Evolutionary conservation across 352 stramenopile genomes (phyloP).

Genomic region (Pythium biforme): DNA sequence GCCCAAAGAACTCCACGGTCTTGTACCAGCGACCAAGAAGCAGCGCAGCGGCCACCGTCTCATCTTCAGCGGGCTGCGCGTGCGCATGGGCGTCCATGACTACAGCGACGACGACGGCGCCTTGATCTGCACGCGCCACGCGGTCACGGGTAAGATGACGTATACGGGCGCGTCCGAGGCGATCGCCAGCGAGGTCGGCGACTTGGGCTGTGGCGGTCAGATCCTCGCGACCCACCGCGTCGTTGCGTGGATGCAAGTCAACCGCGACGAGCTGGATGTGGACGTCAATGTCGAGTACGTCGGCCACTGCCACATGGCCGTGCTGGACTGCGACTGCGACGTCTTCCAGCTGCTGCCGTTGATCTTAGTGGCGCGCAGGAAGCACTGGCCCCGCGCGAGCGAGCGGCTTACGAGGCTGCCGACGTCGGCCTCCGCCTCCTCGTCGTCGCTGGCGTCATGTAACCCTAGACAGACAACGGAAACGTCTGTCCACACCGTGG

Average conservation of each 20-base stretch:
- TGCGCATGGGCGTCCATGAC: conserved; percentile 80
- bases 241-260: conserved; percentile 13
- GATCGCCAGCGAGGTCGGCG: conserved; percentile 24
- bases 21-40: conserved; percentile 51
- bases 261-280: conserved; percentile 4
- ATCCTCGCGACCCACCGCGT: conserved; percentile 29
- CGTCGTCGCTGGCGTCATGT: too few relatives aligned
- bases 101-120: conserved; percentile 16
- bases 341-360: conserved; percentile 10
- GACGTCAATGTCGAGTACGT: conserved; percentile 6
- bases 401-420: not conserved
- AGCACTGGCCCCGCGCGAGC: not conserved
- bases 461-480: too few relatives aligned
- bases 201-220: conserved; percentile 28
- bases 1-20: conserved; percentile 47
- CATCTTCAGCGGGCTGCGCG: conserved; percentile 62
- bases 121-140: conserved; percentile 12
- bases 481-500: too few relatives aligned
- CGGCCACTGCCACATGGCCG: not conserved
- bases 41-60: conserved; percentile 34
- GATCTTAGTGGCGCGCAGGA: conserved; percentile 1
- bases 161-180: conserved; percentile 24
- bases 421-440: not conserved
- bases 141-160: conserved; percentile 28
- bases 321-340: not conserved